These are phyloP conservation scores for Penicillium cinerascens DNA, from an alignment of 495 filamentous ascomycete species.

Conservation along the genomic window DNA sequence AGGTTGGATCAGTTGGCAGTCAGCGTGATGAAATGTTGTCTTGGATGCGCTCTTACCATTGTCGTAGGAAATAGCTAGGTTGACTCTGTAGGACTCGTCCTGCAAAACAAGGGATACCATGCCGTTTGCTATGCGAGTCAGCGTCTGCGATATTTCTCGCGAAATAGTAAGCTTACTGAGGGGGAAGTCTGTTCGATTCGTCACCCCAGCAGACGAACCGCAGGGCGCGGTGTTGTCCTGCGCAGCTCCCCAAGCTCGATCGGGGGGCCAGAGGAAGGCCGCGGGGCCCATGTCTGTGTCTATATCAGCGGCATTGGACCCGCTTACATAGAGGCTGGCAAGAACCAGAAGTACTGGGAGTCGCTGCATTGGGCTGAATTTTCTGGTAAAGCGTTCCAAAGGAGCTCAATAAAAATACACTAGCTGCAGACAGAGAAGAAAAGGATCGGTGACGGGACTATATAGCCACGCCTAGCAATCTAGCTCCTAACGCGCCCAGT, in stretches of 20 bases:
- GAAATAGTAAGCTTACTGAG: slow-evolving; percentile 24
- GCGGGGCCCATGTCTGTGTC: slow-evolving; percentile 47
- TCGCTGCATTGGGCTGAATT: background rate
- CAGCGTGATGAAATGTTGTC: background rate
- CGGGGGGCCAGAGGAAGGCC: slow-evolving; percentile 51
- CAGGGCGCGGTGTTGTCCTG: slow-evolving; percentile 48
- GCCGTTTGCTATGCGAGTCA: slow-evolving; percentile 22
- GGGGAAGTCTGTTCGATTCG: slow-evolving; percentile 45
- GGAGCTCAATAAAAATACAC: too few relatives aligned
- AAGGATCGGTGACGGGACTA: too few relatives aligned
- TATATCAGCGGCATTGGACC: slow-evolving; percentile 5
- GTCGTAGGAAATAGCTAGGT: slow-evolving; percentile 43
- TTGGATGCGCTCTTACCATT: slow-evolving; percentile 30
- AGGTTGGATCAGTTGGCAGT: slow-evolving; percentile 29
- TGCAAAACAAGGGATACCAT: slow-evolving; percentile 35
- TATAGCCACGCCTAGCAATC: too few relatives aligned
- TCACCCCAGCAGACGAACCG: slow-evolving; percentile 36
- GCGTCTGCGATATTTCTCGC: background rate
- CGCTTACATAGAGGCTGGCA: slow-evolving; percentile 2
- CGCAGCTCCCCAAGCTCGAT: slow-evolving; percentile 42
- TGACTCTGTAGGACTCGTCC: slow-evolving; percentile 47
- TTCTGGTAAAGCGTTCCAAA: too few relatives aligned
- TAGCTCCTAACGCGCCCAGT: background rate
- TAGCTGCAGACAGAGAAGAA: too few relatives aligned
- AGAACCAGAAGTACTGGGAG: slow-evolving; percentile 7